These are phyloP conservation scores for Ceratobasidium sp. DNA, from an alignment of 1,284 basidiomycete species.

Conservation along the genomic window DNA sequence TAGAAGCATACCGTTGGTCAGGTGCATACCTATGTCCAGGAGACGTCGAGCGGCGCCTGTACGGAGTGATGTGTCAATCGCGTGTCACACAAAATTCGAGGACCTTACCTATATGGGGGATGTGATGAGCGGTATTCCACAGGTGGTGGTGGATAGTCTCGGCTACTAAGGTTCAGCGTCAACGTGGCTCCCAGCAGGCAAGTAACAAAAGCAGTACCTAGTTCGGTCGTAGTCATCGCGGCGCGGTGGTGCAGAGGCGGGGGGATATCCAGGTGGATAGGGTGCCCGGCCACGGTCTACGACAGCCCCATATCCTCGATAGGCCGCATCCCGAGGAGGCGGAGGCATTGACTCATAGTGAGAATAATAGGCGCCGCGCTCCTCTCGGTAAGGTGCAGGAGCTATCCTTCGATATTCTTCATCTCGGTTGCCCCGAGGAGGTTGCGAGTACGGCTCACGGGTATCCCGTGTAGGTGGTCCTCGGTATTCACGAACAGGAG, in stretches of 20 bases:
- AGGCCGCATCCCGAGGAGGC: constrained; percentile 21
- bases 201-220: constrained; percentile 14
- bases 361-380: constrained; percentile 26
- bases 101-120: constrained; percentile 29
- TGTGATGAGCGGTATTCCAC: constrained; percentile 33
- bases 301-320: constrained; percentile 4
- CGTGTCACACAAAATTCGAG: background rate
- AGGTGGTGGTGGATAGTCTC: constrained; percentile 29
- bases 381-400: constrained; percentile 32
- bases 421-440: constrained; percentile 20
- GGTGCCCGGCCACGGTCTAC: constrained; percentile 30
- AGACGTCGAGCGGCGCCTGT: constrained; percentile 34
- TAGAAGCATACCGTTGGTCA: constrained; percentile 39
- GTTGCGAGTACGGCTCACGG: constrained; percentile 29
- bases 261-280: constrained; percentile 23
- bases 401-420: constrained; percentile 35
- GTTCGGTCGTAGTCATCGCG: constrained; percentile 33
- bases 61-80: background rate
- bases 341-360: constrained; percentile 29
- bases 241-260: constrained; percentile 19
- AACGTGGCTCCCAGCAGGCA: background rate
- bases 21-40: constrained; percentile 38
- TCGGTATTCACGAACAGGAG: constrained; percentile 57
- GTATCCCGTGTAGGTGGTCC: constrained; percentile 48
- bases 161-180: background rate